phyloP scores from a whole-genome alignment of 768 basidiomycete species.

The Hydnomerulius pinastri region DNA sequence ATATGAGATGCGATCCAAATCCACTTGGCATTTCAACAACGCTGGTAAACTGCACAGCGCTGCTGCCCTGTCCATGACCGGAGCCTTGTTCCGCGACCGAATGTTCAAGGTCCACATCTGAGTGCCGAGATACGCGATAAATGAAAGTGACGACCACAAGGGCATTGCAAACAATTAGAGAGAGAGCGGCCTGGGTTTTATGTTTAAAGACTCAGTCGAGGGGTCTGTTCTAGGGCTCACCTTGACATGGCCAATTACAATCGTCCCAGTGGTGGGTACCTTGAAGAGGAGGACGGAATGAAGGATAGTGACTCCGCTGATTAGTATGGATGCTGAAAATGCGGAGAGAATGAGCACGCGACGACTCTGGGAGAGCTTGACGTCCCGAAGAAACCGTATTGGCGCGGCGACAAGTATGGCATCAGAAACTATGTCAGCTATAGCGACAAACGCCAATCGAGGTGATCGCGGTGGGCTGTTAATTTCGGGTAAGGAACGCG shows the following conservation, averaged over 20 bases:
- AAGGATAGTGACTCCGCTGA: constrained; percentile 19
- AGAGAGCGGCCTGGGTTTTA: constrained; percentile 15
- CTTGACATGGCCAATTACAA: constrained; percentile 27
- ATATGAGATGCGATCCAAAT: neutral
- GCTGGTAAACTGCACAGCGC: constrained; percentile 3
- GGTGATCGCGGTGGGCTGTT: too few relatives aligned
- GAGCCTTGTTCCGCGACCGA: neutral
- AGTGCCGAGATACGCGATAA: constrained; percentile 13
- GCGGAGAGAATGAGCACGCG: constrained; percentile 22
- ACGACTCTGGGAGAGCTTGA: constrained; percentile 13
- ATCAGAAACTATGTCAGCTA: constrained; percentile 27
- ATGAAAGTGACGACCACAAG: constrained; percentile 20
- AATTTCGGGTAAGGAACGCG: neutral
- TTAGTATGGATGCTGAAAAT: constrained; percentile 26
- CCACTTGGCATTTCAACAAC: constrained; percentile 19
- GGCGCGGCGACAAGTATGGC: constrained; percentile 17
- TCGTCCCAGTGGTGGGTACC: neutral
- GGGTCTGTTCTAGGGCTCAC: constrained; percentile 1
- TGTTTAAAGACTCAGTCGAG: neutral
- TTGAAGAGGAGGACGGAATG: constrained; percentile 24
- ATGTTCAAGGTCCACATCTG: neutral
- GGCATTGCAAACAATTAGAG: constrained; percentile 22
- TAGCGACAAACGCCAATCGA: too few relatives aligned
- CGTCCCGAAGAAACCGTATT: constrained; percentile 14
- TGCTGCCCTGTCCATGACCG: neutral